These are phyloP conservation scores for Venturiaceae sp. DNA, from an alignment of 2,329 filamentous ascomycete species.

Conservation along the genomic window DNA sequence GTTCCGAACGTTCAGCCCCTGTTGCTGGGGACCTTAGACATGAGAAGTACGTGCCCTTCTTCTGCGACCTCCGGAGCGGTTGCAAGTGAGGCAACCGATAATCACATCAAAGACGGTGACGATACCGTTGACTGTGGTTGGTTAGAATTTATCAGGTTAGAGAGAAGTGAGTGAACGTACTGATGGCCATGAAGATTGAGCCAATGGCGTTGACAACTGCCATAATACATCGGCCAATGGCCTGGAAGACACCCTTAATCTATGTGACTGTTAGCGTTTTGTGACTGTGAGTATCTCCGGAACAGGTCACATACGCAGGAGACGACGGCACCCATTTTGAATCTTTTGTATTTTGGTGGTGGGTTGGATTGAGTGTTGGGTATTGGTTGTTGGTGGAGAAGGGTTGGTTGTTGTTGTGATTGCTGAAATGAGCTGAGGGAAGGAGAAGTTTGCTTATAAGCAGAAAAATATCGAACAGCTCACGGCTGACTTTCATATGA, in stretches of 20 bases:
- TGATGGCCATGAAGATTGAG: constrained; percentile 53
- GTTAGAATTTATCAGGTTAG: background rate
- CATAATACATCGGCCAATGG: constrained; percentile 59
- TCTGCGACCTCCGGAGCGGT: constrained; percentile 18
- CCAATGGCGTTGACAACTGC: constrained; percentile 59
- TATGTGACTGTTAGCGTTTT: background rate
- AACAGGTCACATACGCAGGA: constrained; percentile 7
- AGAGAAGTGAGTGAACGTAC: constrained; percentile 22
- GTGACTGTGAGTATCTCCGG: background rate
- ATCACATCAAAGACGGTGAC: constrained; percentile 56
- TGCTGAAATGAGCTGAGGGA: background rate
- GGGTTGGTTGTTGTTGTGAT: background rate
- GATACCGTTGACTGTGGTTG: constrained; percentile 38
- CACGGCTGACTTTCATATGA: background rate
- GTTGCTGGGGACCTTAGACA: background rate
- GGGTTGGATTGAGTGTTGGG: background rate
- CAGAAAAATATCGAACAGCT: background rate
- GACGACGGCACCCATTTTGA: constrained; percentile 10
- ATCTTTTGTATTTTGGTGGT: background rate
- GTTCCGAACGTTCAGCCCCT: constrained; percentile 1
- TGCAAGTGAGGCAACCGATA: constrained; percentile 52
- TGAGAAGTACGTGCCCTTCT: constrained; percentile 3
- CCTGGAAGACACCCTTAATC: constrained; percentile 14
- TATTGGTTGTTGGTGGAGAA: background rate
- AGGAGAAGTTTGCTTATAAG: constrained; percentile 1